phyloP scores from a whole-genome alignment of 768 basidiomycete genomes.

The Serendipita sp. region DNA sequence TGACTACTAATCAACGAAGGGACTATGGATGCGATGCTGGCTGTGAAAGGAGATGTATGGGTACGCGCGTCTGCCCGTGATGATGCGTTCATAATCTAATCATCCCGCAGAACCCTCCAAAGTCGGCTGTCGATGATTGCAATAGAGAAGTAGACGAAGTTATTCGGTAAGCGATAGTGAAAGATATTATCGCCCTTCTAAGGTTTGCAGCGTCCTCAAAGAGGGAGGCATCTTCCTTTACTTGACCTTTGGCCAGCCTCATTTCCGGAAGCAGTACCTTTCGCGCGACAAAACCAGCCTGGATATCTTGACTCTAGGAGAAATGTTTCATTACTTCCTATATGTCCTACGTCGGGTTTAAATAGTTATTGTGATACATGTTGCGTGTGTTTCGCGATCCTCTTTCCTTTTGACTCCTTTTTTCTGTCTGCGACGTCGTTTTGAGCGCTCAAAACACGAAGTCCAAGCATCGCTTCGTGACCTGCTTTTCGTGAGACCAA shows the following conservation, averaged over 20 bases:
- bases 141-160: conserved; percentile 64
- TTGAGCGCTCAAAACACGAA: conserved; percentile 45
- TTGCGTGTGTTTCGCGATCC: background rate
- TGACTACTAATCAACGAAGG: conserved; percentile 21
- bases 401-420: conserved; percentile 19
- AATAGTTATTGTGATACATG: background rate
- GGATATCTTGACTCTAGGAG: conserved; percentile 56
- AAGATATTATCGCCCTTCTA: too few relatives aligned
- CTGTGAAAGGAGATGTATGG: conserved; percentile 70
- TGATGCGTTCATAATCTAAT: too few relatives aligned
- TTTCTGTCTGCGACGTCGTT: conserved; percentile 33
- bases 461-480: conserved; percentile 54
- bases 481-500: conserved; percentile 24
- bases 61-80: too few relatives aligned
- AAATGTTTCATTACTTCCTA: conserved; percentile 71
- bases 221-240: conserved; percentile 52
- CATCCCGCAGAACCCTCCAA: conserved; percentile 39
- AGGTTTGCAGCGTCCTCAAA: conserved; percentile 48
- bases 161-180: conserved; percentile 33
- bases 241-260: conserved; percentile 79
- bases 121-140: conserved; percentile 53
- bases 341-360: conserved; percentile 33
- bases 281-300: conserved; percentile 39
- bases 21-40: conserved; percentile 87
- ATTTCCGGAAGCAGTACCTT: conserved; percentile 63